Evolutionary conservation across 345 rosid species (phyloP), one percentile per base, ranked within the genome.

Genomic region (Euphorbia tirucalli): DNA sequence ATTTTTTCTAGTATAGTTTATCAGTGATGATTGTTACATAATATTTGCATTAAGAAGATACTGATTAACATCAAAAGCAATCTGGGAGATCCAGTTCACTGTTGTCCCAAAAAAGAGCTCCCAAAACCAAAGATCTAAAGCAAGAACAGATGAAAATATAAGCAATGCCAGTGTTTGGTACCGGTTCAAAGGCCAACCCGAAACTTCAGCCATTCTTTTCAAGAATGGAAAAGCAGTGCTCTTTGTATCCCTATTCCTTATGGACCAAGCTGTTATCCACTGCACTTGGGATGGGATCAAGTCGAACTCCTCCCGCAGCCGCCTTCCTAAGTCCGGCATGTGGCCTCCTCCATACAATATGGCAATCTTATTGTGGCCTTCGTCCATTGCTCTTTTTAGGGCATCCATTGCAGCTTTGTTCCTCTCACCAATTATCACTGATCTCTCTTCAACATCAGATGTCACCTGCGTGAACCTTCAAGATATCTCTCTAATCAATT

Each of bases 211-310:
- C 86, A 94, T 72, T 11, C 82, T n/a, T n/a, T n/a, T n/a, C n/a
- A n/a, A n/a, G n/a, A n/a, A n/a, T n/a, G n/a, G n/a, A n/a, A n/a
- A n/a, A n/a, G n/a, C n/a, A n/a, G n/a, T n/a, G n/a, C n/a, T n/a
- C n/a, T n/a, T n/a, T n/a, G n/a, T n/a, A n/a, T n/a, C n/a, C n/a
- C n/a, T 22, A 71, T 87, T 84, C 69, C 68, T 82, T 48, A 95
- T 95, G 22, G 96, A 89, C 99, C 99, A 95, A 24, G 99, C 94
- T 22, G 92, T 92, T 71, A 92, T 64, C 99, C 99, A 95, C 76
- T 80, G 88, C 48, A 87, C 96, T 35, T 39, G 77, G 0, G 83
- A 85, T 10, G 97, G 97, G 67, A 85, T 71, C 30, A 95, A 85
- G 67, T 88, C 88, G 3, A 89, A 89, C 54, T 95, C 97, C 64